Base-by-base conservation (phyloP, 768 basidiomycete species). In the Suillus variegatus region DNA sequence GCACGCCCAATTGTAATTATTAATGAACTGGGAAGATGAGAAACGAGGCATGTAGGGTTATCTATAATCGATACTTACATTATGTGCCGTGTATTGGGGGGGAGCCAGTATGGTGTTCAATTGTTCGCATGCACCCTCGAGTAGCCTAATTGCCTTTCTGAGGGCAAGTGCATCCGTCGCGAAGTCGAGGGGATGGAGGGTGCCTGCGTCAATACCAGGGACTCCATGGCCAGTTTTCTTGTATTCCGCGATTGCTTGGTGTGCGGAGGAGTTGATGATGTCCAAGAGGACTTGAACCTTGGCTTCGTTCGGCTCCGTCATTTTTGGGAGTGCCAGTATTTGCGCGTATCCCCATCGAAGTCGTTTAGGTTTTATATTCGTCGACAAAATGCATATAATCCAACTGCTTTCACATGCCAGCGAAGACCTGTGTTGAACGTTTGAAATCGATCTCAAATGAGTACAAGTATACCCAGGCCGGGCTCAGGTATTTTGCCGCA, bases 241-340 rank as follows among this genome's bases (percentile, higher is more conserved):
- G 65, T 75, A 75, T 46, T 69, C 72, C 18, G 63, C 63, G 8
- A 74, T 75, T 14, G 72, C 71, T 56, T 73, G 68, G 12, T 68
- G 72, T 25, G 76, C 70, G 13, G 78, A 70, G 1, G 66, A 64
- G 43, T 71, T 74, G 67, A 78, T 75, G 22, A 78, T 75, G 9
- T 67, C 69, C 49, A 79, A 71, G 55, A 78, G 71, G 1, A 71
- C 71, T 61, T 70, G 67, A 40, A 79, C 70, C 22, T 78, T 73
- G n/a, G 68, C 67, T 66, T 73, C 73, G n/a, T 41, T 54, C 62
- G 8, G 9, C 6, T 54, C 47, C 14, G 16, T 12, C 43, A 62
- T 43, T 25, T 32, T 43, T 12, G 13, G 40, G 55, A 13, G 55
- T 36, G 36, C 36, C 8, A 10, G 32, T 32, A 32, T 2, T 32